Evolutionary conservation across 2,329 filamentous ascomycete species (phyloP).

Genomic region (Paecilomyces niveus): DNA sequence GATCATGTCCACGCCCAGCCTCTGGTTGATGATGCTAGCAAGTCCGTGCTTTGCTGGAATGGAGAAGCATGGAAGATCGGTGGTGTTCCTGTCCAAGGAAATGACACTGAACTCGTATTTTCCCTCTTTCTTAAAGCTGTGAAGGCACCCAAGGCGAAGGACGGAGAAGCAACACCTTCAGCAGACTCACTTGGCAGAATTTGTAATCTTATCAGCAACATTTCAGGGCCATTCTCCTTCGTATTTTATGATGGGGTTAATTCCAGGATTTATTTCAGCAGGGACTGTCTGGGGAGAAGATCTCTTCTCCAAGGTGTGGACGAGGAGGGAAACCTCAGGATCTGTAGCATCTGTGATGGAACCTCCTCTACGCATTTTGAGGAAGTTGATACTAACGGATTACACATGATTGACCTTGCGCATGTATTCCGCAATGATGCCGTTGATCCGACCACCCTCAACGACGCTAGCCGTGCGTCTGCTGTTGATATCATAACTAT

Average conservation of each 20-base stretch:
- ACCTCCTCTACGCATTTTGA: conserved; percentile 49
- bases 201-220: conserved; percentile 47
- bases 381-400: conserved; percentile 78
- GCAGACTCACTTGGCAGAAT: conserved; percentile 19
- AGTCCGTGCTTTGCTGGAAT: conserved; percentile 86
- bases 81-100: conserved; percentile 53
- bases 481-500: conserved; percentile 4
- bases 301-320: conserved; percentile 61
- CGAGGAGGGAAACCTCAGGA: conserved; percentile 44
- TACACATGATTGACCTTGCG: conserved; percentile 61
- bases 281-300: conserved; percentile 79
- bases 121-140: conserved; percentile 46
- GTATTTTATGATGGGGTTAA: conserved; percentile 65
- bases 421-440: conserved; percentile 3
- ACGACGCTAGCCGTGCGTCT: background rate
- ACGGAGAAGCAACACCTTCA: background rate
- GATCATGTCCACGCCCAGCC: conserved; percentile 66
- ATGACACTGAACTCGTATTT: conserved; percentile 71
- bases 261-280: conserved; percentile 66
- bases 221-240: conserved; percentile 84
- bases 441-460: background rate
- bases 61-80: conserved; percentile 84
- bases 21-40: conserved; percentile 49
- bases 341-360: conserved; percentile 65
- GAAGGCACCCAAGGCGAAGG: background rate